Evolutionary conservation across 1,139 yeast species (phyloP).

Genomic region (Nakaseomyces bracarensis): DNA sequence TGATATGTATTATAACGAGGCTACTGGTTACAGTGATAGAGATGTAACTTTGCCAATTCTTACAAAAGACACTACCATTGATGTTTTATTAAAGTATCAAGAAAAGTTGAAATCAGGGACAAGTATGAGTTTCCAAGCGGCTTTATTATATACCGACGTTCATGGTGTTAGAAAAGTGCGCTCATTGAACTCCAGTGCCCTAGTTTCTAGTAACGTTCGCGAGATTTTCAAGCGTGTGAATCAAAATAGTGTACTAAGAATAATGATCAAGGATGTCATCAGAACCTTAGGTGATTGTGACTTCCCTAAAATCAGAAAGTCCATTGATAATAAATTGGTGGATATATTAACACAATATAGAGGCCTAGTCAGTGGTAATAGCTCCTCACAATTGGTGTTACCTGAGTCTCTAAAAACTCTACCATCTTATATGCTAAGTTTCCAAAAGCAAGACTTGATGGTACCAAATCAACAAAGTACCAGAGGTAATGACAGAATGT

Average conservation of each 20-base stretch:
- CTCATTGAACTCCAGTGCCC: slow-evolving; percentile 71
- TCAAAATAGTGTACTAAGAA: slow-evolving; percentile 65
- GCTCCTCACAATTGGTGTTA: slow-evolving; percentile 59
- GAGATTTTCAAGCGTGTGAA: slow-evolving; percentile 80
- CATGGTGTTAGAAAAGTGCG: slow-evolving; percentile 77
- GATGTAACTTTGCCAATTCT: slow-evolving; percentile 72
- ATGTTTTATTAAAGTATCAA: slow-evolving; percentile 68
- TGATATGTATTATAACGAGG: slow-evolving; percentile 61
- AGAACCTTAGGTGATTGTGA: slow-evolving; percentile 53
- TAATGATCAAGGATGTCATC: slow-evolving; percentile 66
- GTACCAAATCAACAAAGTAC: slow-evolving; percentile 40
- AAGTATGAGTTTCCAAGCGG: slow-evolving; percentile 90
- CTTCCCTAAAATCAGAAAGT: slow-evolving; percentile 54
- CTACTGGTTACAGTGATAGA: slow-evolving; percentile 27
- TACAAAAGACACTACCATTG: slow-evolving; percentile 56
- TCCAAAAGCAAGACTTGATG: slow-evolving; percentile 61
- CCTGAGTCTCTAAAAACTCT: slow-evolving; percentile 76
- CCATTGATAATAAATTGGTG: slow-evolving; percentile 55
- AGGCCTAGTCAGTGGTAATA: slow-evolving; percentile 40
- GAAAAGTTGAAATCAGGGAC: slow-evolving; percentile 61
- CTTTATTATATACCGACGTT: slow-evolving; percentile 71
- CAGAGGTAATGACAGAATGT: slow-evolving; percentile 53
- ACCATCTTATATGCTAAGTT: slow-evolving; percentile 58
- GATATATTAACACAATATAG: slow-evolving; percentile 75
- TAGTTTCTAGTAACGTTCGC: slow-evolving; percentile 65